Evolutionary conservation across 2,329 filamentous ascomycete genomes (phyloP), one percentile per base, ranked within the genome.

Genomic region (Anisogramma anomala): DNA sequence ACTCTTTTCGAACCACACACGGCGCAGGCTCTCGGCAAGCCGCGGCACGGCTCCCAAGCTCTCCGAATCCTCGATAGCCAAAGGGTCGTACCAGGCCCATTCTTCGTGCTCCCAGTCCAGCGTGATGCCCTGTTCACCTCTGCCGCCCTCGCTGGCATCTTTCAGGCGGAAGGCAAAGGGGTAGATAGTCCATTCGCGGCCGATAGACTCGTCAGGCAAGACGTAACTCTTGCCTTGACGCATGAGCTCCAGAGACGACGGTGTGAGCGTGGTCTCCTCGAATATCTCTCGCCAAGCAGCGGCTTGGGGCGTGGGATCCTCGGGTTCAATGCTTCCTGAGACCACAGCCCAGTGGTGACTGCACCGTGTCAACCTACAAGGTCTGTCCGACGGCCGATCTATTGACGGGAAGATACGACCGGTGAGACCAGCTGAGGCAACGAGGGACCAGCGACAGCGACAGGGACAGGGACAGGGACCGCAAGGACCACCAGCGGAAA

Each of bases 31-130:
- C 38, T 78, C 64, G 2, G 68, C 62, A 1, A 82, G 58, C 6
- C 66, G 64, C 0, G 77, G 76, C 0, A 82, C 77, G 8, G 71
- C 68, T 1, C 65, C 63, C 32, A 71, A 68, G 0, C 51, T 51
- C 0, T 65, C 62, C 0, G 66, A 56, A 11, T 70, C 66, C 14
- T 62, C 58, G 8, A 79, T 61, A 3, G 62, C 53, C 1, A 66
- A 53, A 0, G 75, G 74, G 37, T 72, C 62, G 48, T 72, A 69
- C 72, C 77, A 81, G 19, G 62, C 58, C 60, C 68, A 78, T 0
- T 56, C 62, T 2, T 74, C 67, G 49, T 82, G 76, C 55, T 82
- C 78, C 72, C 72, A 77, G 53, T 82, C 71, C 20, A 74, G 65
- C 2, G 55, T 52, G 41, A 82, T 74, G 5, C 60, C 61, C 9